These are phyloP conservation scores for Croton laevigatus DNA, from an alignment of 441 rosid species.

Conservation along the genomic window DNA sequence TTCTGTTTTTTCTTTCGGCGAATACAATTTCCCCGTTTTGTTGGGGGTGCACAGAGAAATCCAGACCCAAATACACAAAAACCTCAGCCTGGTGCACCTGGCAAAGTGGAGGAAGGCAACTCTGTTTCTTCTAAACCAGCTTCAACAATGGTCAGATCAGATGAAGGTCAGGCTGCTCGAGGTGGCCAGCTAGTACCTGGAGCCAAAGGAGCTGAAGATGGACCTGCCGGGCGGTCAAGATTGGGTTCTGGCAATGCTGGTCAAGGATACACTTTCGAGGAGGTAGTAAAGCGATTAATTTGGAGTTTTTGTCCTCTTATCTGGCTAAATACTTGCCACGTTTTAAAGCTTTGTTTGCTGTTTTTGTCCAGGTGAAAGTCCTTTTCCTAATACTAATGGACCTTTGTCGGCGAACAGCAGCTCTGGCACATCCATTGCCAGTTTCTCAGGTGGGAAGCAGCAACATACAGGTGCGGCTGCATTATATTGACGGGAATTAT, in stretches of 20 bases:
- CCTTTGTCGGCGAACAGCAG: constrained; percentile 87
- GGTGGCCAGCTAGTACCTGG: constrained; percentile 66
- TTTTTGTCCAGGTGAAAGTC: constrained; percentile 76
- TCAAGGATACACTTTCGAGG: constrained; percentile 99
- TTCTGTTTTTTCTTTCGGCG: constrained; percentile 93
- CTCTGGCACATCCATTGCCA: constrained; percentile 78
- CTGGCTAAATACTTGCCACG: background rate
- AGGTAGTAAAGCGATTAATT: constrained; percentile 44
- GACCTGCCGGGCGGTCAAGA: constrained; percentile 69
- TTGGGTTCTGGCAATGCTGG: constrained; percentile 98
- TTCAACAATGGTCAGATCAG: constrained; percentile 53
- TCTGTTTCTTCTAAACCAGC: constrained; percentile 60
- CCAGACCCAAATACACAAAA: constrained; percentile 70
- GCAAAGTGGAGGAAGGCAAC: constrained; percentile 80
- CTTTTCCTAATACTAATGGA: constrained; percentile 98
- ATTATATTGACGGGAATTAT: constrained; percentile 95
- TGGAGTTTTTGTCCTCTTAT: background rate
- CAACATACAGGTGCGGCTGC: constrained; percentile 95
- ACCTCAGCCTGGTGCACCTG: constrained; percentile 68
- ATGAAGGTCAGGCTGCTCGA: constrained; percentile 74
- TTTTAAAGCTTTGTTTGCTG: constrained; percentile 16
- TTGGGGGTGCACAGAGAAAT: constrained; percentile 52
- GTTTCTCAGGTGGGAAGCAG: constrained; percentile 90
- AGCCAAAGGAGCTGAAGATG: constrained; percentile 81
- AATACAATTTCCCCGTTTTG: constrained; percentile 57